These are phyloP conservation scores for Vitis riparia DNA, from an alignment of 164 flowering plant genomes.

Conservation along the genomic window DNA sequence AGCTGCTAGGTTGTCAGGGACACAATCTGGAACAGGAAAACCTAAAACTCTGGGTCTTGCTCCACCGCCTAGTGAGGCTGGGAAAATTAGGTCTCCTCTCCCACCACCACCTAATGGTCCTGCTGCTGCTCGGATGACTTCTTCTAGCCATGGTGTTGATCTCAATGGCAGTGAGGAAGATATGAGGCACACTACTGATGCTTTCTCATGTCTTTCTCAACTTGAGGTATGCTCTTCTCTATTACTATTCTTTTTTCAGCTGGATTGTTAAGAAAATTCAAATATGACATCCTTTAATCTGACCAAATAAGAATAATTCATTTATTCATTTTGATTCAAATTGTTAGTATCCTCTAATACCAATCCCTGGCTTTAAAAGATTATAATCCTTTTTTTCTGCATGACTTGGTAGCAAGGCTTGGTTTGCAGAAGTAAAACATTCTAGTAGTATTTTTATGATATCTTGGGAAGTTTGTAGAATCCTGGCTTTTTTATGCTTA, in stretches of 20 bases:
- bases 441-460: no score
- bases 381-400: no score
- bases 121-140: constrained; percentile 55
- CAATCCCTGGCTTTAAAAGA: no score
- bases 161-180: constrained; percentile 44
- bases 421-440: no score
- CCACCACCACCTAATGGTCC: constrained; percentile 99
- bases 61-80: constrained; percentile 77
- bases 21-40: constrained; percentile 45
- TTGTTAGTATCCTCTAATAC: no score
- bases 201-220: constrained; percentile 78
- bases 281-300: not conserved
- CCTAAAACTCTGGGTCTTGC: constrained; percentile 62
- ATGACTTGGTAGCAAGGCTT: no score
- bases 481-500: no score
- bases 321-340: no score
- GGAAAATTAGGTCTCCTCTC: constrained; percentile 72
- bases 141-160: constrained; percentile 32
- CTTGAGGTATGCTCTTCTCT: constrained; percentile 56
- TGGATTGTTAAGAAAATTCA: not conserved
- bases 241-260: not conserved
- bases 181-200: constrained; percentile 45
- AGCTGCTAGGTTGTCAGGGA: constrained; percentile 74
- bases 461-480: no score
- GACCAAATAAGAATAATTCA: no score